phyloP scores from a whole-genome alignment of 345 rosid genomes.

The Gossypium rotundifolium region DNA sequence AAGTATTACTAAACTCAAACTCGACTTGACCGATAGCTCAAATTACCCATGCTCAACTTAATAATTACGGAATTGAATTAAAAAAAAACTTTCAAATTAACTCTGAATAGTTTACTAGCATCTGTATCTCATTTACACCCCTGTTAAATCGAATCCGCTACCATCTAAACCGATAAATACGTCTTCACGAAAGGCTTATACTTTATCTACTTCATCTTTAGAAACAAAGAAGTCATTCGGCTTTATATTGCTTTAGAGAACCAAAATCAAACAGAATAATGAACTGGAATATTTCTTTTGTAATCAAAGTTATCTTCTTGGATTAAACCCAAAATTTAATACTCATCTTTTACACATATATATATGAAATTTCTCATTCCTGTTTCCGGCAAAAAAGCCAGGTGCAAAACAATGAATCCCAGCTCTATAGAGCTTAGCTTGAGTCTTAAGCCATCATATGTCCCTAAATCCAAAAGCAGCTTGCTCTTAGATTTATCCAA shows the following conservation, averaged over 20 bases:
- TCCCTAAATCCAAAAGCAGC: conserved; percentile 3
- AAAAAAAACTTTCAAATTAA: too few relatives aligned
- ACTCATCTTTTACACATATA: neutral
- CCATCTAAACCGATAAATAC: too few relatives aligned
- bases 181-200: too few relatives aligned
- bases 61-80: too few relatives aligned
- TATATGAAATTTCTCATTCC: neutral
- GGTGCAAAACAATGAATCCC: neutral
- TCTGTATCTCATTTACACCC: too few relatives aligned
- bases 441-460: conserved; percentile 11
- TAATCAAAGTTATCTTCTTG: neutral
- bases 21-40: rapidly evolving
- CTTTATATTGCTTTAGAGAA: neutral
- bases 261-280: neutral
- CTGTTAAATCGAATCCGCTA: too few relatives aligned
- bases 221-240: neutral
- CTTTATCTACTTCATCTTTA: neutral
- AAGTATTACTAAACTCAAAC: too few relatives aligned
- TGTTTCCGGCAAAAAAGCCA: neutral
- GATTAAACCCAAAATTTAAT: neutral
- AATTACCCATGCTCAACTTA: too few relatives aligned
- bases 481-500: conserved; percentile 18
- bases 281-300: neutral
- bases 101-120: too few relatives aligned
- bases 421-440: conserved; percentile 5